Conservation (phyloP, 208 protist species). For the Crithidia fasciculata region DNA sequence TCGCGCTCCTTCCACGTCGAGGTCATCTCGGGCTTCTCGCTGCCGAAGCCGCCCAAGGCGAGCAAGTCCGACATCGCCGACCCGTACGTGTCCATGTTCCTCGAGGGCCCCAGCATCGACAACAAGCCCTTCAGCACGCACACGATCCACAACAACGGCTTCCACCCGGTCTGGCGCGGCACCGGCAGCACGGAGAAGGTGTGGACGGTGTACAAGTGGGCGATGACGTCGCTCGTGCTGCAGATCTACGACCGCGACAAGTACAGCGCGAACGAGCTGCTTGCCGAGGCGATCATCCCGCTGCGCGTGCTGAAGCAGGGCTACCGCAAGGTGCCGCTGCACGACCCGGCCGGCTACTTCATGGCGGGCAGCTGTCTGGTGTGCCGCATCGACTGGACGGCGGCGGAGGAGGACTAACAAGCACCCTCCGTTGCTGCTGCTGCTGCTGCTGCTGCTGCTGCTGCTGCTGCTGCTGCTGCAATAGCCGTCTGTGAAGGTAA, state of each 20-base stretch:
- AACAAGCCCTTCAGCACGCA: conserved; percentile 35
- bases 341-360: conserved; percentile 40
- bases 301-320: conserved; percentile 58
- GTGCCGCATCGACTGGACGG: conserved; percentile 29
- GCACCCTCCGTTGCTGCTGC: no score
- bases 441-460: no score
- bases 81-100: conserved; percentile 56
- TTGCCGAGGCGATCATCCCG: conserved; percentile 64
- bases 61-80: conserved; percentile 62
- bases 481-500: no score
- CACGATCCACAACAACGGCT: conserved; percentile 68
- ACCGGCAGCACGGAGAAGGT: conserved; percentile 41
- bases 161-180: conserved; percentile 78
- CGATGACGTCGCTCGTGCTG: conserved; percentile 61
- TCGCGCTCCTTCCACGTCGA: conserved; percentile 52
- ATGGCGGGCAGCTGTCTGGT: conserved; percentile 64
- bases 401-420: not conserved
- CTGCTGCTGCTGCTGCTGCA: no score
- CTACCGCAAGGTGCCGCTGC: conserved; percentile 60
- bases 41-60: conserved; percentile 55
- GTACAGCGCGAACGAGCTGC: conserved; percentile 38
- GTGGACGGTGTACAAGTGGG: conserved; percentile 56
- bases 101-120: conserved; percentile 55
- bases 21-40: conserved; percentile 75
- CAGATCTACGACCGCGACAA: conserved; percentile 76